phyloP scores from a whole-genome alignment of 2,329 filamentous ascomycete genomes.

The Fusarium nanum region DNA sequence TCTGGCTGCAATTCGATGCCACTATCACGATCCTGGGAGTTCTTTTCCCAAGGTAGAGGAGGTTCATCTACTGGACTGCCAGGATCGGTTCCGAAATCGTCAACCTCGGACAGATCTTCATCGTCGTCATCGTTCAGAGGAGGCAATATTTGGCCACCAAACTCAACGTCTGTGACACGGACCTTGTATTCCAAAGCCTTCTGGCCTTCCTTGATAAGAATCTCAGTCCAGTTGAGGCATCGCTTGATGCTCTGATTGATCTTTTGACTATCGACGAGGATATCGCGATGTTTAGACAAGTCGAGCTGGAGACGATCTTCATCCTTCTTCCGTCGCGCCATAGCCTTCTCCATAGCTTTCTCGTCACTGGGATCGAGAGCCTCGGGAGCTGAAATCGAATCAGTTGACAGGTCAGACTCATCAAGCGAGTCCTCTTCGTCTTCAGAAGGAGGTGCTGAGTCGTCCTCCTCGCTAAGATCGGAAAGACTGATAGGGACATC shows the following conservation, averaged over 20 bases:
- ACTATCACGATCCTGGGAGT: slow-evolving; percentile 63
- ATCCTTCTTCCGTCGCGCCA: slow-evolving; percentile 72
- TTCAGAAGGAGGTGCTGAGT: slow-evolving; percentile 51
- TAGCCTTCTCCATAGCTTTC: slow-evolving; percentile 45
- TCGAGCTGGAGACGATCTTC: slow-evolving; percentile 87
- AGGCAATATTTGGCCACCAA: slow-evolving; percentile 83
- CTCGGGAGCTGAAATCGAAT: slow-evolving; percentile 46
- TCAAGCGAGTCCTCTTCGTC: slow-evolving; percentile 64
- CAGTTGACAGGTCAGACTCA: slow-evolving; percentile 61
- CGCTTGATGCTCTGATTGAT: slow-evolving; percentile 94
- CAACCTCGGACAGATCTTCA: slow-evolving; percentile 32
- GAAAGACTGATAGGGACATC: slow-evolving; percentile 60
- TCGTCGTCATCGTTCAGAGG: slow-evolving; percentile 53
- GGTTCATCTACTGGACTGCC: slow-evolving; percentile 40
- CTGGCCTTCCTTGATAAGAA: slow-evolving; percentile 87
- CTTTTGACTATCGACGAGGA: slow-evolving; percentile 90
- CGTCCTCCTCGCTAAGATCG: slow-evolving; percentile 59
- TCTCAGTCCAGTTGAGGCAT: slow-evolving; percentile 90
- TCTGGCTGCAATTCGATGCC: slow-evolving; percentile 62
- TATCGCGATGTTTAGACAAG: slow-evolving; percentile 86
- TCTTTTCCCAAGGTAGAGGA: slow-evolving; percentile 52
- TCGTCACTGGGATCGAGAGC: slow-evolving; percentile 55
- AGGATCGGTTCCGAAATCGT: slow-evolving; percentile 36
- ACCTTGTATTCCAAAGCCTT: slow-evolving; percentile 89
- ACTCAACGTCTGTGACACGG: slow-evolving; percentile 78